These are phyloP conservation scores for Fusarium xylarioides DNA, from an alignment of 2,329 filamentous ascomycete genomes.

Conservation along the genomic window DNA sequence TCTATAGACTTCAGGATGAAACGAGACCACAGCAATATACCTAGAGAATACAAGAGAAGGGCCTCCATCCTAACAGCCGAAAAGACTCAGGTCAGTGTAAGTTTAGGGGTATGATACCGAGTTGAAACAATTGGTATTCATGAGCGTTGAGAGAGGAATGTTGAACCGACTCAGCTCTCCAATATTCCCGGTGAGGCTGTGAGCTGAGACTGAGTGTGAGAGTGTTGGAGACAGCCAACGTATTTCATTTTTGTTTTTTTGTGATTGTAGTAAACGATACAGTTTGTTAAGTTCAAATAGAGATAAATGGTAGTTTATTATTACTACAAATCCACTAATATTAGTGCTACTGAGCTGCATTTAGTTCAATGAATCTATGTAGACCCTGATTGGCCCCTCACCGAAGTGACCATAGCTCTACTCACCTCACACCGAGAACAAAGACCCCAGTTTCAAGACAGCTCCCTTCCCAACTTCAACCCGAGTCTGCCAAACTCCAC, in stretches of 20 bases:
- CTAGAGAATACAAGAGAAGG: no score
- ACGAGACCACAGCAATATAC: background rate
- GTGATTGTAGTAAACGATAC: background rate
- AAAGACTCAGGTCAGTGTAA: background rate
- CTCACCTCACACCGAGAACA: constrained; percentile 32
- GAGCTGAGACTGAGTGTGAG: background rate
- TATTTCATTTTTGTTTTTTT: background rate
- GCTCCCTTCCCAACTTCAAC: constrained; percentile 24
- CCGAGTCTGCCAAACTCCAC: constrained; percentile 25
- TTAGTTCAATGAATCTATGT: background rate
- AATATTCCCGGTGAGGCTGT: background rate
- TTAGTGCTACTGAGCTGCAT: background rate
- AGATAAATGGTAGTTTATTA: background rate
- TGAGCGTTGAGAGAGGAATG: background rate
- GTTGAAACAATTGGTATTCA: background rate
- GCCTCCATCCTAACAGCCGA: background rate
- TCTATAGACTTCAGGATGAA: background rate
- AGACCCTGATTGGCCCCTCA: constrained; percentile 23
- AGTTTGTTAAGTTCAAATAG: background rate
- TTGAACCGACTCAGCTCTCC: background rate
- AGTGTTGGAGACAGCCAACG: background rate
- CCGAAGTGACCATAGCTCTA: constrained; percentile 2
- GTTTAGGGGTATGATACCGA: background rate
- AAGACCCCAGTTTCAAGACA: constrained; percentile 27
- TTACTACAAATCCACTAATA: no score